Evolutionary conservation across 1,139 yeast species (phyloP).

Genomic region (Diutina scorzettiae): DNA sequence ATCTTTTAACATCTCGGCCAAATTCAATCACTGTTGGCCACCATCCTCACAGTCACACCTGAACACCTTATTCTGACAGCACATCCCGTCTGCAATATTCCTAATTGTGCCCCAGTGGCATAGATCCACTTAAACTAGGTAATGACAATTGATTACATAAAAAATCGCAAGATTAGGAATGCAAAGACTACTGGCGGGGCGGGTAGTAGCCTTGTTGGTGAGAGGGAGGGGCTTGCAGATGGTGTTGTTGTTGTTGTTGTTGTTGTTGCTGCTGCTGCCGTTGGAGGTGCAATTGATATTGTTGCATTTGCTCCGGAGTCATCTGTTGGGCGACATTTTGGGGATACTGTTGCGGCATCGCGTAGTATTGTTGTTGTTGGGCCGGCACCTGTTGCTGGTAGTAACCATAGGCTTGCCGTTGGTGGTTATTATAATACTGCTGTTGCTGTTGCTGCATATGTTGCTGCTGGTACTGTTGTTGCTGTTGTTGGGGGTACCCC

Average conservation of each 20-base stretch:
- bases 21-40: too few species aligned
- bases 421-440: conserved; percentile 5
- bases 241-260: conserved; percentile 9
- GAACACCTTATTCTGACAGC: too few species aligned
- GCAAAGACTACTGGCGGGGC: conserved; percentile 2
- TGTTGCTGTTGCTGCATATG: conserved; percentile 11
- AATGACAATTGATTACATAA: not conserved
- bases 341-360: conserved; percentile 5
- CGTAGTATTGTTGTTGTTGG: conserved; percentile 6
- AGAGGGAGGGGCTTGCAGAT: conserved; percentile 1
- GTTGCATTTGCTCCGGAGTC: conserved; percentile 5
- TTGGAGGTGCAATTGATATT: not conserved
- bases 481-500: conserved; percentile 13
- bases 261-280: conserved; percentile 7
- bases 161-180: too few species aligned
- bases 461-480: conserved; percentile 10
- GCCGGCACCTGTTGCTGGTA: not conserved
- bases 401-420: conserved; percentile 3
- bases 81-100: too few species aligned
- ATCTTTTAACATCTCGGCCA: too few species aligned
- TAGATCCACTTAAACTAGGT: not conserved
- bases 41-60: too few species aligned
- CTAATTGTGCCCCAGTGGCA: too few species aligned
- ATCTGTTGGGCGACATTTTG: not conserved
- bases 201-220: conserved; percentile 4